Conservation (phyloP, 2,329 filamentous ascomycete species). For the Huntiella savannae region DNA sequence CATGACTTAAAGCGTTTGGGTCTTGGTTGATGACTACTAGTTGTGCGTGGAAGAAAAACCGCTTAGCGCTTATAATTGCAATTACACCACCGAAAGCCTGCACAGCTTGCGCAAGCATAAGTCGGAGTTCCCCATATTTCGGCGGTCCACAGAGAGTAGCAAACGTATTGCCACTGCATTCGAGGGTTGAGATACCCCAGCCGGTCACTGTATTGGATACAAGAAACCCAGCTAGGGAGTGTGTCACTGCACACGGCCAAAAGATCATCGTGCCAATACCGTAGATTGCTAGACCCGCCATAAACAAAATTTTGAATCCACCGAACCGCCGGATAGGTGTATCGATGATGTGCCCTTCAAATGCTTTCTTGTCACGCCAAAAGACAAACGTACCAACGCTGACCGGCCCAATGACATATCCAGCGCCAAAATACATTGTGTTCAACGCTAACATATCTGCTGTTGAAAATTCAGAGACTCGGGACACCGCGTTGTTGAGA, state of each 20-base stretch:
- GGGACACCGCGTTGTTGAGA: slow-evolving; percentile 52
- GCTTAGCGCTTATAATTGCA: slow-evolving; percentile 52
- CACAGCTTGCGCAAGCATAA: slow-evolving; percentile 57
- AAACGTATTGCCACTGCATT: slow-evolving; percentile 67
- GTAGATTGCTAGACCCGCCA: slow-evolving; percentile 56
- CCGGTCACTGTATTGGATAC: slow-evolving; percentile 57
- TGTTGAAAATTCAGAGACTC: slow-evolving; percentile 39
- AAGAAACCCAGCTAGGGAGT: slow-evolving; percentile 61
- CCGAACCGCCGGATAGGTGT: slow-evolving; percentile 27
- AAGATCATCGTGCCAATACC: slow-evolving; percentile 65
- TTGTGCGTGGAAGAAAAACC: slow-evolving; percentile 44
- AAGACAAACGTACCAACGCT: slow-evolving; percentile 53
- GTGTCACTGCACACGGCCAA: slow-evolving; percentile 60
- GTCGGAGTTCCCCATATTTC: slow-evolving; percentile 52
- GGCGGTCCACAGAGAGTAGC: slow-evolving; percentile 52
- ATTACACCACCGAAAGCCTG: slow-evolving; percentile 59
- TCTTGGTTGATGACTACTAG: slow-evolving; percentile 29
- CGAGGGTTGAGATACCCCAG: slow-evolving; percentile 55
- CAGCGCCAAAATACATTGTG: slow-evolving; percentile 49
- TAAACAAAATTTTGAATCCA: slow-evolving; percentile 67
- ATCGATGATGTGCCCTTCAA: slow-evolving; percentile 21
- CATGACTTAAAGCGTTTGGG: slow-evolving; percentile 41
- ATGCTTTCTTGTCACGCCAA: slow-evolving; percentile 42
- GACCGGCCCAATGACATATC: slow-evolving; percentile 51
- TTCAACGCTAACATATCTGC: slow-evolving; percentile 49